phyloP scores from a whole-genome alignment of 805 yeast genomes.

The Cyberlindnera veronae region DNA sequence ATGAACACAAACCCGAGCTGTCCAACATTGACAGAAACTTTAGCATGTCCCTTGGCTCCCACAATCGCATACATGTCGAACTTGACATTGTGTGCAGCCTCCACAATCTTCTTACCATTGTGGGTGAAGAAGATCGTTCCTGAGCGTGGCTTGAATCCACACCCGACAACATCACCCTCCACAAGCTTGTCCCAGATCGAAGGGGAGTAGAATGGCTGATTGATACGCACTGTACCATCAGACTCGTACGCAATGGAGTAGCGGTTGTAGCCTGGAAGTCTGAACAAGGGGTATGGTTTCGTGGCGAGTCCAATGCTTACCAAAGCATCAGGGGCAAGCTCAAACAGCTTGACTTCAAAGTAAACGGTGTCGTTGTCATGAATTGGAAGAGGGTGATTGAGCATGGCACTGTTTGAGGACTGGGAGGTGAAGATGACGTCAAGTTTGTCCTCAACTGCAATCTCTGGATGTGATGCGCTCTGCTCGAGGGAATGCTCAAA shows the following conservation, averaged over 20 bases:
- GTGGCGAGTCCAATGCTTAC: conserved; percentile 80
- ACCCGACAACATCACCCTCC: conserved; percentile 89
- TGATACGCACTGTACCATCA: conserved; percentile 72
- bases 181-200: conserved; percentile 42
- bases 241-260: conserved; percentile 88
- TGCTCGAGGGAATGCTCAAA: conserved; percentile 33
- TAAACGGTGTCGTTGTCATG: conserved; percentile 26
- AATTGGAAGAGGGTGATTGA: conserved; percentile 47
- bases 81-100: conserved; percentile 75
- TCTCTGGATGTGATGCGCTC: conserved; percentile 40
- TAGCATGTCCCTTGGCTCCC: conserved; percentile 80
- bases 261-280: conserved; percentile 88
- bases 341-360: conserved; percentile 60
- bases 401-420: conserved; percentile 19
- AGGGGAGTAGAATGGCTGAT: conserved; percentile 54
- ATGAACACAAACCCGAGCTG: conserved; percentile 77
- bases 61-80: conserved; percentile 78
- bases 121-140: conserved; percentile 92
- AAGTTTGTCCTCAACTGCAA: conserved; percentile 62
- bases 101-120: conserved; percentile 86
- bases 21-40: conserved; percentile 86
- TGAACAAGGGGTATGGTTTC: conserved; percentile 88
- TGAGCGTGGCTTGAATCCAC: conserved; percentile 78
- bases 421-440: conserved; percentile 37
- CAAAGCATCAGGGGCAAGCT: conserved; percentile 45